Evolutionary conservation across 225 moss, liverwort and hornwort genomes (phyloP).

Genomic region (Ulota crispa): DNA sequence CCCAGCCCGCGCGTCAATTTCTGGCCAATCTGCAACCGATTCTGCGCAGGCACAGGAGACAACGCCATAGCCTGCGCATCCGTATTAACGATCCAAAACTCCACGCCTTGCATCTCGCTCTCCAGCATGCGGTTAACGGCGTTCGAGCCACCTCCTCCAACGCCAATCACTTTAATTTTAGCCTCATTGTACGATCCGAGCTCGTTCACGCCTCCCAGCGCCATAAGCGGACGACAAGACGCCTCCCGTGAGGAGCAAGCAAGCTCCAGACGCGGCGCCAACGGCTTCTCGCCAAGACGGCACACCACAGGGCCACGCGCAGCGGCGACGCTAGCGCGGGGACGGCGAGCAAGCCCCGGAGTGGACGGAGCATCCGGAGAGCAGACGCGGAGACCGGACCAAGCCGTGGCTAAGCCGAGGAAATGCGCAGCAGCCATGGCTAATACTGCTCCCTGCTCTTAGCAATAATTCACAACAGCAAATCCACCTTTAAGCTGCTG

Average conservation of each 20-base stretch:
- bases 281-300: conserved; percentile 11
- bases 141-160: conserved; percentile 92
- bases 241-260: neutral
- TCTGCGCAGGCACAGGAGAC: conserved; percentile 76
- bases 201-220: conserved; percentile 33
- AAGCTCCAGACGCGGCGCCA: conserved; percentile 17
- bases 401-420: conserved; percentile 27
- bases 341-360: neutral
- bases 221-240: conserved; percentile 14
- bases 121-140: conserved; percentile 96
- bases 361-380: conserved; percentile 23
- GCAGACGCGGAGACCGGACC: conserved; percentile 32
- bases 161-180: conserved; percentile 96
- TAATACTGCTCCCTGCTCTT: neutral
- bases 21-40: conserved; percentile 91
- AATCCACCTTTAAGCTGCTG: neutral
- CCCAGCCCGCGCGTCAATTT: conserved; percentile 94
- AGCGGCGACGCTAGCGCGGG: neutral
- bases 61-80: conserved; percentile 95
- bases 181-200: conserved; percentile 75
- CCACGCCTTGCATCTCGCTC: conserved; percentile 95
- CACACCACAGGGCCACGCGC: neutral
- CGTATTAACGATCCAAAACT: conserved; percentile 97
- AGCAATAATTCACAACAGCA: neutral
- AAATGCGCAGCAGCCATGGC: conserved; percentile 39